Evolutionary conservation across 2,329 filamentous ascomycete genomes (phyloP), one percentile per base, ranked within the genome.

Genomic region (Coleophoma cylindrospora): DNA sequence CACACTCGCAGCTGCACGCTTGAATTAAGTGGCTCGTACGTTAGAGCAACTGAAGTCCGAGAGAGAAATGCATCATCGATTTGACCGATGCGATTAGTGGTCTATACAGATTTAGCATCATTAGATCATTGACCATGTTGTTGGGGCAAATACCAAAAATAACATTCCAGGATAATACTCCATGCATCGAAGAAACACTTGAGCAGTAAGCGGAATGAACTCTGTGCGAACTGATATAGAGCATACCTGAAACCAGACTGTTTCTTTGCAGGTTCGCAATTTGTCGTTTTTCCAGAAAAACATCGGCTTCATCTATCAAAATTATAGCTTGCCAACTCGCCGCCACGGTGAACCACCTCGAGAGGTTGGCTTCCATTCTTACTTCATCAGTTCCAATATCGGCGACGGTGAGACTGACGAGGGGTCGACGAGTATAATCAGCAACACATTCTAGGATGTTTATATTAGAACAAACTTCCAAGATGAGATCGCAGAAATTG

Each of bases 281-380:
- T 2, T 53, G 48, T 3, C 67, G 59, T 3, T 60, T 54, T 50
- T 68, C 63, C 37, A 70, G 55, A 61, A 77, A 79, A 6, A 79
- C 73, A 50, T 77, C 75, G 14, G 74, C 73, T 60, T 78, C 75
- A 54, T 77, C 75, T 3, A 78, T 68, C 7, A 79, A 65, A 11
- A 78, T 59, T 10, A 79, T 70, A 10, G 71, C 73, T 38, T 72
- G 67, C 75, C 75, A 80, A 14, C 68, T 67, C 0, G 68, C 67
- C 3, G 74, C 75, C 54, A 77, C 70, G 47, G 69, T 64, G 32
- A 80, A 74, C 22, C 71, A 65, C n/a, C 67, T 64, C 50, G 72
- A 68, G 50, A 80, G 61, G 43, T 72, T 70, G 12, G 65, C 57
- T 14, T 75, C 74, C 7, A 79, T 63, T 9, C 62, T 57, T 1